phyloP scores from a whole-genome alignment of 495 filamentous ascomycete genomes.

The Penicillium crystallinum region DNA sequence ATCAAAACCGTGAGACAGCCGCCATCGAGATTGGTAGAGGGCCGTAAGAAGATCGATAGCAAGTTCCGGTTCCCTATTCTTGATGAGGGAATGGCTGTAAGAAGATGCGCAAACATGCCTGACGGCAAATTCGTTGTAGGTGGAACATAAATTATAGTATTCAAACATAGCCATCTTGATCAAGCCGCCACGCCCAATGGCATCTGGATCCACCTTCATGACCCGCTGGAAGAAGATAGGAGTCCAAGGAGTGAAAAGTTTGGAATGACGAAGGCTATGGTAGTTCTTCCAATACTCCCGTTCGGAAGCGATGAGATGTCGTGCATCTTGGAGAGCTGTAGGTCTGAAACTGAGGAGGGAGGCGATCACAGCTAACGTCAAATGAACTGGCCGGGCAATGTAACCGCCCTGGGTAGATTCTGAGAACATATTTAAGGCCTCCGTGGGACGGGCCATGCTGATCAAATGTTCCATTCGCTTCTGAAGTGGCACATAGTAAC shows the following conservation, averaged over 20 bases:
- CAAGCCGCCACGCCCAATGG: conserved; percentile 16
- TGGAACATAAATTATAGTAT: conserved; percentile 37
- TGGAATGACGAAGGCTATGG: conserved; percentile 10
- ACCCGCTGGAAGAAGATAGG: conserved; percentile 40
- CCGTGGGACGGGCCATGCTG: conserved; percentile 29
- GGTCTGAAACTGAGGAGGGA: conserved; percentile 29
- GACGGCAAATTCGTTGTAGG: conserved; percentile 21
- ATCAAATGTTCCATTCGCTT: conserved; percentile 36
- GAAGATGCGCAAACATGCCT: conserved; percentile 34
- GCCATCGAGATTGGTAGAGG: conserved; percentile 38
- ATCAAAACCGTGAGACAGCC: conserved; percentile 28
- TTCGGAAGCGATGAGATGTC: conserved; percentile 27
- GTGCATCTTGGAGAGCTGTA: conserved; percentile 22
- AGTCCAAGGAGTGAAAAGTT: conserved; percentile 16
- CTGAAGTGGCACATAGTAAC: conserved; percentile 31
- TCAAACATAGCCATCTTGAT: conserved; percentile 36
- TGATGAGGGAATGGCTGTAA: conserved; percentile 28
- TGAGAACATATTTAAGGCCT: conserved; percentile 26
- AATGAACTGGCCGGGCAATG: conserved; percentile 28
- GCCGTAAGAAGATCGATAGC: conserved; percentile 34
- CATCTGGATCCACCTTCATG: conserved; percentile 17
- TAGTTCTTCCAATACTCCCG: conserved; percentile 16
- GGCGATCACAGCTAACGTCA: conserved; percentile 35
- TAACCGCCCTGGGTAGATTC: conserved; percentile 24
- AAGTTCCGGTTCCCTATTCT: conserved; percentile 12